Conservation (phyloP, 2,329 filamentous ascomycete species). For the Beauveria rudraprayagi region DNA sequence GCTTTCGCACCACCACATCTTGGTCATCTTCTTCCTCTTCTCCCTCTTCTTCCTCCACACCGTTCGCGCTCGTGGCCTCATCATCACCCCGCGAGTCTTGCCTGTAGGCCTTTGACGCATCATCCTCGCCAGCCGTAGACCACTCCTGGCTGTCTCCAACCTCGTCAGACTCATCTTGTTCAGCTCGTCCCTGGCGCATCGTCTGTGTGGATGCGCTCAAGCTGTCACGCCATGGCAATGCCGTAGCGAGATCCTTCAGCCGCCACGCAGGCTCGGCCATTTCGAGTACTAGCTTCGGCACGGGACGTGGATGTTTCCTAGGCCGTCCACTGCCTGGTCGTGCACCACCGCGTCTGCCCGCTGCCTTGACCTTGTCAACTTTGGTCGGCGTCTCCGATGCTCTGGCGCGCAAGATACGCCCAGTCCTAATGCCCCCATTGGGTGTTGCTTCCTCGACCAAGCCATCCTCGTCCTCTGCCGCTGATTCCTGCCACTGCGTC, state of each 20-base stretch:
- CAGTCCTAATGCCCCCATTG: neutral
- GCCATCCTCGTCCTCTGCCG: neutral
- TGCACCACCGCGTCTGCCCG: slow-evolving; percentile 30
- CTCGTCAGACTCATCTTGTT: slow-evolving; percentile 13
- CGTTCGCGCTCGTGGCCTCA: neutral
- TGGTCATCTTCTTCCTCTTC: slow-evolving; percentile 22
- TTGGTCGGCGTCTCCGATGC: slow-evolving; percentile 15
- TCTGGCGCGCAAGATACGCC: slow-evolving; percentile 15
- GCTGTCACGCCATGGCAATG: neutral
- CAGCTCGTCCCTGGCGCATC: neutral
- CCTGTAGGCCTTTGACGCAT: neutral
- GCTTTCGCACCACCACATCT: slow-evolving; percentile 23
- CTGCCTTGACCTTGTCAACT: slow-evolving; percentile 21
- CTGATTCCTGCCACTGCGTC: slow-evolving; percentile 5
- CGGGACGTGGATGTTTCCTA: slow-evolving; percentile 28
- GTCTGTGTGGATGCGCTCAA: neutral
- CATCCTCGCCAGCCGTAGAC: slow-evolving; percentile 5
- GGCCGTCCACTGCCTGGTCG: slow-evolving; percentile 31
- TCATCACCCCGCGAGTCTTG: neutral
- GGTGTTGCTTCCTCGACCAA: slow-evolving; percentile 15
- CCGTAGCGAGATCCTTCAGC: neutral
- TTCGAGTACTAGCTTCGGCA: slow-evolving; percentile 13
- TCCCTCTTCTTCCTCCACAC: neutral
- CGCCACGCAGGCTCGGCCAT: neutral
- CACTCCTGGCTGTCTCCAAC: slow-evolving; percentile 21